phyloP scores from a whole-genome alignment of 345 rosid species.

The Citrus glauca region DNA sequence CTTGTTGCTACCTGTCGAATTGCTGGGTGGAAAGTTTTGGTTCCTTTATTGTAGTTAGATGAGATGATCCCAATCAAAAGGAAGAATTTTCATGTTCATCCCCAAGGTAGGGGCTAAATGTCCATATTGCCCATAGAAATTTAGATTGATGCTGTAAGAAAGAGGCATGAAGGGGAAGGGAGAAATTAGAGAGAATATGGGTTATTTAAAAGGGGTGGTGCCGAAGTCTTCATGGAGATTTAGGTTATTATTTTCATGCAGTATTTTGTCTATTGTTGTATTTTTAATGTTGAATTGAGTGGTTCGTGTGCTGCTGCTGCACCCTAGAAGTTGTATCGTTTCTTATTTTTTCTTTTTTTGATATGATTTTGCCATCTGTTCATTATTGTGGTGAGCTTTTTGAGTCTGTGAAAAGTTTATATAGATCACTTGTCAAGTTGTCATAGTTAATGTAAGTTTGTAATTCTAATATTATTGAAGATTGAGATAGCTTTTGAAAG shows the following conservation, averaged over 20 bases:
- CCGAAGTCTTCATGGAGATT: constrained; percentile 5
- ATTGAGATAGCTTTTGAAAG: not conserved
- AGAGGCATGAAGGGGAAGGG: not conserved
- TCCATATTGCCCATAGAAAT: constrained; percentile 9
- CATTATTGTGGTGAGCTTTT: constrained; percentile 16
- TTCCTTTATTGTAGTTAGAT: constrained; percentile 6
- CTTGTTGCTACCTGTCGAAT: constrained; percentile 33
- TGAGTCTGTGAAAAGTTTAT: constrained; percentile 17
- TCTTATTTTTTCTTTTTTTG: not conserved
- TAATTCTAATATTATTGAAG: constrained; percentile 18
- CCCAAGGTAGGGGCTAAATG: constrained; percentile 12
- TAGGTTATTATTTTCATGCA: constrained; percentile 4
- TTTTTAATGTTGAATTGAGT: constrained; percentile 17
- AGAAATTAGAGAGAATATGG: not conserved
- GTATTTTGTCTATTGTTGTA: constrained; percentile 2
- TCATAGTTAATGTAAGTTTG: constrained; percentile 10
- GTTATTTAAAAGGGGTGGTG: not conserved
- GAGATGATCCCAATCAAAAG: constrained; percentile 15
- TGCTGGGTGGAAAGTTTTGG: constrained; percentile 32
- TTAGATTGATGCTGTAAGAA: not conserved
- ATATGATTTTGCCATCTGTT: constrained; percentile 23
- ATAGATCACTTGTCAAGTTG: constrained; percentile 1
- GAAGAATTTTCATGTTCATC: not conserved
- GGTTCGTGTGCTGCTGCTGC: constrained; percentile 7
- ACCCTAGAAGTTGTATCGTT: constrained; percentile 21